A percentile compares a stretch with the other conserved stretches of the same genome.
These are phyloP conservation scores for Plasmodium gaboni DNA, from an alignment of 169 alveolate species.

Conservation along the genomic window DNA sequence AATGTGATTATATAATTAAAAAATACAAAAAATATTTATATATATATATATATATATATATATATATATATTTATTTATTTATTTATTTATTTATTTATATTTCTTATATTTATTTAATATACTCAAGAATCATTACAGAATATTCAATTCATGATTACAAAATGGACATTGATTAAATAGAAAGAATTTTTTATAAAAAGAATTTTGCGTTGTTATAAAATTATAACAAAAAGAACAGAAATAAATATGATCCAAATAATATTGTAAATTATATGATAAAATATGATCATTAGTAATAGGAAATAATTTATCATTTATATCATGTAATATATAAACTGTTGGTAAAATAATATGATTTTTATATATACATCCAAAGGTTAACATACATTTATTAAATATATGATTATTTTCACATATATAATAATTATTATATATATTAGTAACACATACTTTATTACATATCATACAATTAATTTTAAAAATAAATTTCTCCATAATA, in stretches of 20 bases:
- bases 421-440: conserved; percentile 66
- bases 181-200: conserved; percentile 17
- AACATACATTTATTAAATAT: conserved; percentile 68
- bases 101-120: too few relatives aligned
- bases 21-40: too few relatives aligned
- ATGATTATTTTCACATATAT: conserved; percentile 59
- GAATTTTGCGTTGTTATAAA: conserved; percentile 41
- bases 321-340: conserved; percentile 2
- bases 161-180: conserved; percentile 64
- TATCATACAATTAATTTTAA: conserved; percentile 40
- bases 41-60: too few relatives aligned
- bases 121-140: background rate
- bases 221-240: conserved; percentile 57
- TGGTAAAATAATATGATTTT: conserved; percentile 50
- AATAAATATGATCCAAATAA: conserved; percentile 1
- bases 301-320: conserved; percentile 27
- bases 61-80: too few relatives aligned
- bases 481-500: conserved; percentile 29
- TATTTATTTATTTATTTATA: too few relatives aligned
- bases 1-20: too few relatives aligned
- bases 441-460: conserved; percentile 45
- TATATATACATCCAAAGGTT: conserved; percentile 58
- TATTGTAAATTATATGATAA: conserved; percentile 21
- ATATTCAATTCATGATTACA: conserved; percentile 27
- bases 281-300: background rate